phyloP scores from a whole-genome alignment of 2,329 filamentous ascomycete species.

The Trichoderma sp. region DNA sequence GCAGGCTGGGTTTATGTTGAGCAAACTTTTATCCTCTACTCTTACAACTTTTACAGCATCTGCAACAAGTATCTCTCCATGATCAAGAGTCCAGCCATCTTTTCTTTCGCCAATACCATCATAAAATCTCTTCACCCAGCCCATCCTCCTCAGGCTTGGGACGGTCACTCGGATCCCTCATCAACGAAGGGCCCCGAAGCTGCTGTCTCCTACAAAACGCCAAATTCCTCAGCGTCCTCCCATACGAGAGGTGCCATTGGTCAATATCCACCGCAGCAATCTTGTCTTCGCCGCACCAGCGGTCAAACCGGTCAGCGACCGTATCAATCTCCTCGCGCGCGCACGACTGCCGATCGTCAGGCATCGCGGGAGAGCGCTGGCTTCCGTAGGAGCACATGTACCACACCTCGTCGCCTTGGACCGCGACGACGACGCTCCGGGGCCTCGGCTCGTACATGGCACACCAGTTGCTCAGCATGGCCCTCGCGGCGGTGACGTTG shows the following conservation, averaged over 20 bases:
- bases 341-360: not conserved
- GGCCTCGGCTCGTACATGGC: constrained; percentile 1
- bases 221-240: not conserved
- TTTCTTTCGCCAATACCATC: not conserved
- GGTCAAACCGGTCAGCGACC: not conserved
- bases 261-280: not conserved
- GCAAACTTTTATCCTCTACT: too few relatives aligned
- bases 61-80: too few relatives aligned
- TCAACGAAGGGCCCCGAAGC: not conserved
- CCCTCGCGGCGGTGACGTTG: not conserved
- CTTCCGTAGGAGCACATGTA: constrained; percentile 22
- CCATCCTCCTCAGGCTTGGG: not conserved
- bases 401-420: constrained; percentile 14
- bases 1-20: too few relatives aligned
- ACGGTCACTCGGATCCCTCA: not conserved
- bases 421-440: constrained; percentile 9
- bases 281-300: constrained; percentile 1
- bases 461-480: constrained; percentile 29
- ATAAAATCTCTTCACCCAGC: not conserved
- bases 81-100: too few relatives aligned
- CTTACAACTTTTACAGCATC: too few relatives aligned
- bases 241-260: constrained; percentile 1
- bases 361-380: not conserved
- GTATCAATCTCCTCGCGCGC: not conserved
- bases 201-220: not conserved